Base-by-base conservation (phyloP, 2,329 filamentous ascomycete genomes). In the Apiospora malaysiana region DNA sequence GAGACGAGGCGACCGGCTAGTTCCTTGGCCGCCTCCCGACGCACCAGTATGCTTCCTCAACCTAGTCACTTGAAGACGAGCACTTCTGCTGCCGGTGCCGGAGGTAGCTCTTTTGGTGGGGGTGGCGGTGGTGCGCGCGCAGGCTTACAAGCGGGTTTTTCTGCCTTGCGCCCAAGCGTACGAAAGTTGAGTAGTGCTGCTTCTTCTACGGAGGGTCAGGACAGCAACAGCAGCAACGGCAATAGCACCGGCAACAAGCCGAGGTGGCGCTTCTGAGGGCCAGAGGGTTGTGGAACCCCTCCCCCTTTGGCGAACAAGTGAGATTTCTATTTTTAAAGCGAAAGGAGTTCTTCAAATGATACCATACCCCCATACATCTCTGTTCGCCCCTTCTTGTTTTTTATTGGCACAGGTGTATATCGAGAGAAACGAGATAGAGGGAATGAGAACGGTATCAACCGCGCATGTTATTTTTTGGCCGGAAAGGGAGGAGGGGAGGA, bases 31-130 rank as follows among this genome's bases (percentile, higher is more conserved):
- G 80, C 81, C 2, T 25, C 83, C 81, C 70, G 88, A 72, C 85
- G 89, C 42, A 83, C 80, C 5, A 90, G 88, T 75, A 76, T 91
- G 71, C 80, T 91, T 27, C 88, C 89, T 23, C 82, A 86, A 70
- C 82, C 85, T 0, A 84, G 78, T 68, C 70, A 75, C 37, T 75
- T 77, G 4, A 80, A 75, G 56, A 75, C 77, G 25, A 77, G 79
- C 8, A 78, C 78, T 37, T 76, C 81, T 23, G 87, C 27, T 25
- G 37, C 56, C 27, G 18, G 21, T 4, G 4, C 32, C 32, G 32
- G 32, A 32, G 32, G 32, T 32, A 32, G 6, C 32, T 32, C 12
- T 16, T 16, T 45, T 16, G 12, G 12, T 45, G 42, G 42, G 2
- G 16, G 42, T 14, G 42, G 12, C 12, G 21, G 32, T 32, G 8